Percentiles rank a stretch among this genome's conserved stretches.
phyloP scores from a whole-genome alignment of 2,329 filamentous ascomycete genomes.

The Trichoderma sp. region DNA sequence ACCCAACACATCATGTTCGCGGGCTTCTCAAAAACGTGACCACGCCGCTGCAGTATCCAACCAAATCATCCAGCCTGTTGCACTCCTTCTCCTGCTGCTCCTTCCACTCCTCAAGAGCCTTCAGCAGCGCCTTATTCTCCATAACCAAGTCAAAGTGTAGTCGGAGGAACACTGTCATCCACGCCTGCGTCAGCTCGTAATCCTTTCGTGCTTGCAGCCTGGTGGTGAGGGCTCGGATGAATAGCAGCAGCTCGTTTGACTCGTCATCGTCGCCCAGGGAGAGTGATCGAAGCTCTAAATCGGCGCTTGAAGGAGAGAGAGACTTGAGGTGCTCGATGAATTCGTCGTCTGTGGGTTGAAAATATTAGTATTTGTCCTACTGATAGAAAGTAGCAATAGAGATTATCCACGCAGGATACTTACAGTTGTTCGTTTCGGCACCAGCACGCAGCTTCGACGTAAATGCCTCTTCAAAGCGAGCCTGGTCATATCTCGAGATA shows the following conservation, averaged over 20 bases:
- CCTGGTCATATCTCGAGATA: constrained; percentile 69
- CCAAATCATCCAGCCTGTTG: constrained; percentile 71
- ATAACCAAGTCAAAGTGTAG: constrained; percentile 68
- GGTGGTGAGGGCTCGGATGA: constrained; percentile 78
- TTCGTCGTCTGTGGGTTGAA: constrained; percentile 55
- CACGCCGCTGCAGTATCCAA: constrained; percentile 87
- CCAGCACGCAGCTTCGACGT: constrained; percentile 60
- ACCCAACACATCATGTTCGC: constrained; percentile 46
- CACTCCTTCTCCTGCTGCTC: constrained; percentile 72
- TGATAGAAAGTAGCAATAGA: constrained; percentile 17
- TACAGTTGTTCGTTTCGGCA: constrained; percentile 63
- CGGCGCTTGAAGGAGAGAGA: constrained; percentile 81
- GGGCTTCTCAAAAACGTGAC: constrained; percentile 76
- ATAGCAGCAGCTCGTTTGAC: constrained; percentile 74
- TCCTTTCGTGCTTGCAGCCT: constrained; percentile 72
- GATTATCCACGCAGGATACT: constrained; percentile 36
- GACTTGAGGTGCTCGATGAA: constrained; percentile 80
- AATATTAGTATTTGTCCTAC: constrained; percentile 32
- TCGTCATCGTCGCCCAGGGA: constrained; percentile 50
- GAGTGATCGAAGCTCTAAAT: constrained; percentile 87
- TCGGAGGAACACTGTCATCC: constrained; percentile 93
- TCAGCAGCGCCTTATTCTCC: constrained; percentile 57
- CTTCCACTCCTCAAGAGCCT: constrained; percentile 70
- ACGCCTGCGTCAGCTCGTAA: constrained; percentile 93
- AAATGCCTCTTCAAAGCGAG: constrained; percentile 61